Evolutionary conservation across 2,329 filamentous ascomycete genomes (phyloP), one percentile per base, ranked within the genome.

Genomic region (Fusarium brachygibbosum): DNA sequence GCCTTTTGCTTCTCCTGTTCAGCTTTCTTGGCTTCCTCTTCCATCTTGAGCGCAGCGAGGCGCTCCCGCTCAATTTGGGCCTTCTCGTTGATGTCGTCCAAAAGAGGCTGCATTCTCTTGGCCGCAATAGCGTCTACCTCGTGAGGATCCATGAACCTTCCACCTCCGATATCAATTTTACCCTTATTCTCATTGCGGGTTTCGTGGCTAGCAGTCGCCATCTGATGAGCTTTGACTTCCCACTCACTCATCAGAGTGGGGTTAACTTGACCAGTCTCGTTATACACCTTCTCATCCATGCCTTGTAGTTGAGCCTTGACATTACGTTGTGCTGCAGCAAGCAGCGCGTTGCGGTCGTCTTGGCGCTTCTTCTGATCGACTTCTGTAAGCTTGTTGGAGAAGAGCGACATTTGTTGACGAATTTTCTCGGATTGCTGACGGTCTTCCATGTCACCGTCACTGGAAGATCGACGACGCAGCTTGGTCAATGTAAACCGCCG

Each of bases 1-100:
- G 79, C 79, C 78, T 82, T 87, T 72, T 82, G 80, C 71, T 76
- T 79, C 41, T 82, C 80, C 5, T 74, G 79, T 53, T 86, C 82
- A 70, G 88, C 89, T 69, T 88, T 85, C 46, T 80, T 82, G 46
- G 83, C 83, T 49, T 87, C 85, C 50, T 89, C 84, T 54, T 89
- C 85, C 75, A 90, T 86, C 72, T 87, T 86, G 67, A 89, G 84
- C 60, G 93, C 89, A 64, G 88, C 83, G 63, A 91, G 86, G 62
- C 90, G 86, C 49, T 91, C 92, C 38, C 88, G 85, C 76, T 93
- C 90, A 65, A 85, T 85, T 75, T 94, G 91, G 0, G 92, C 92
- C 75, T 90, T 92, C 52, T 92, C 90, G 54, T 90, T 90, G 66
- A 98, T 96, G 69, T 97, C 92, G 70, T 97, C 91, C 8, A 98